Evolutionary conservation across 306 rosid genomes (phyloP).

Genomic region (Pachyrhizus erosus): DNA sequence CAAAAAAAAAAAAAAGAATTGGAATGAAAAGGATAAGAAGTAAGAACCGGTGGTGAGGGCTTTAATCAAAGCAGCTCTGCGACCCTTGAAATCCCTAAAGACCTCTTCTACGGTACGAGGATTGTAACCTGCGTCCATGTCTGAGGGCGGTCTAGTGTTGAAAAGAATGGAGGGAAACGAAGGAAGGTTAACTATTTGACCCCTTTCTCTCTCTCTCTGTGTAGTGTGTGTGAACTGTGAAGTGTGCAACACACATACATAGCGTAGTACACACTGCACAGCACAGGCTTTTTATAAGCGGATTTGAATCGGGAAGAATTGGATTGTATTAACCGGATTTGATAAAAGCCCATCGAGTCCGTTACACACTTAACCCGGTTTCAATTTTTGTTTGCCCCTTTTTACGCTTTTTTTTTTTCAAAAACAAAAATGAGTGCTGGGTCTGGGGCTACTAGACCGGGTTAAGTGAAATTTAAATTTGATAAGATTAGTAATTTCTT

Average conservation of each 20-base stretch:
- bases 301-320: constrained; percentile 43
- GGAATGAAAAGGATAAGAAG: neutral
- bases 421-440: too few relatives aligned
- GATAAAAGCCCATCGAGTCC: constrained; percentile 44
- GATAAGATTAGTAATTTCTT: too few relatives aligned
- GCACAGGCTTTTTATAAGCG: neutral
- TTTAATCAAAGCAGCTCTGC: constrained; percentile 54
- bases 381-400: too few relatives aligned
- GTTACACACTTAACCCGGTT: neutral
- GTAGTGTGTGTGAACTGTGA: neutral
- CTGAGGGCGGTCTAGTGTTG: neutral
- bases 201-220: neutral
- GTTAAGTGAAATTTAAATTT: too few relatives aligned
- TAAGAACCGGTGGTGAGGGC: constrained; percentile 61
- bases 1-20: neutral
- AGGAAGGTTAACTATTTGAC: constrained; percentile 22
- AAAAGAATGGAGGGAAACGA: constrained; percentile 31
- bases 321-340: constrained; percentile 38
- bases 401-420: too few relatives aligned
- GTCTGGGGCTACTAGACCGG: too few relatives aligned
- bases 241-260: neutral
- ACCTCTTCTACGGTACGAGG: constrained; percentile 66
- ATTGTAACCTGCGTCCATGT: constrained; percentile 53
- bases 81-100: constrained; percentile 56
- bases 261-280: neutral